phyloP scores from a whole-genome alignment of 2,329 filamentous ascomycete genomes.

The Aspergillus felis region DNA sequence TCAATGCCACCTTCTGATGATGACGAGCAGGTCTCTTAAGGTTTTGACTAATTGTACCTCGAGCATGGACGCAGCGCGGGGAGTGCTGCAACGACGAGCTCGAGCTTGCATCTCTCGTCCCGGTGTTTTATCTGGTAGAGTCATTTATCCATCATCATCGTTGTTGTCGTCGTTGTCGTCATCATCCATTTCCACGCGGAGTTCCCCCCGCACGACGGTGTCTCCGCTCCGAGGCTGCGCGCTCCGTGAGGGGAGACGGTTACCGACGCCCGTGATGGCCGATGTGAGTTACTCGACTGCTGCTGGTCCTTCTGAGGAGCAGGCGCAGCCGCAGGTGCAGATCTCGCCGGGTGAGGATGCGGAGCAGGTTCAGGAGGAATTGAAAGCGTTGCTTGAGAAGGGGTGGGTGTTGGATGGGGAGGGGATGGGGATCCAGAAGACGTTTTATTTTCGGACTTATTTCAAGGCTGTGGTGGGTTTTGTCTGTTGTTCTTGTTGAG shows the following conservation, averaged over 20 bases:
- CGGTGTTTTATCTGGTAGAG: not conserved
- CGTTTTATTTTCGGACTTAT: constrained; percentile 37
- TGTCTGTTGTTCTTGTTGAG: not conserved
- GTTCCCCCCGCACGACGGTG: not conserved
- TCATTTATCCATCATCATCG: not conserved
- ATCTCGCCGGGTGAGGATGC: constrained; percentile 29
- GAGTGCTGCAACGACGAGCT: not conserved
- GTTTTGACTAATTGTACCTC: not conserved
- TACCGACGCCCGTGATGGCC: not conserved
- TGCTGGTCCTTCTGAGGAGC: constrained; percentile 3
- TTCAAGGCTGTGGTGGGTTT: constrained; percentile 35
- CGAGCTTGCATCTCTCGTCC: not conserved
- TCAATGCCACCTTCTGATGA: not conserved
- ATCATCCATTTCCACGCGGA: not conserved
- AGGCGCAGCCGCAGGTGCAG: constrained; percentile 13
- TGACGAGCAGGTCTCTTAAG: not conserved
- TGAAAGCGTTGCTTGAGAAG: constrained; percentile 23
- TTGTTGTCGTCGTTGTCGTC: not conserved
- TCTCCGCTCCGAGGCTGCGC: not conserved
- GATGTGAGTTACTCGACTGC: not conserved
- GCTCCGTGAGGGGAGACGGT: not conserved
- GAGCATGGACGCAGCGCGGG: not conserved
- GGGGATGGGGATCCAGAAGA: constrained; percentile 33
- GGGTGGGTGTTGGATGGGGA: constrained; percentile 34
- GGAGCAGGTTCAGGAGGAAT: constrained; percentile 19